Percentiles rank a stretch among this genome's conserved stretches.
phyloP scores from a whole-genome alignment of 1,284 basidiomycete genomes.

The Puccinia brachypodii region DNA sequence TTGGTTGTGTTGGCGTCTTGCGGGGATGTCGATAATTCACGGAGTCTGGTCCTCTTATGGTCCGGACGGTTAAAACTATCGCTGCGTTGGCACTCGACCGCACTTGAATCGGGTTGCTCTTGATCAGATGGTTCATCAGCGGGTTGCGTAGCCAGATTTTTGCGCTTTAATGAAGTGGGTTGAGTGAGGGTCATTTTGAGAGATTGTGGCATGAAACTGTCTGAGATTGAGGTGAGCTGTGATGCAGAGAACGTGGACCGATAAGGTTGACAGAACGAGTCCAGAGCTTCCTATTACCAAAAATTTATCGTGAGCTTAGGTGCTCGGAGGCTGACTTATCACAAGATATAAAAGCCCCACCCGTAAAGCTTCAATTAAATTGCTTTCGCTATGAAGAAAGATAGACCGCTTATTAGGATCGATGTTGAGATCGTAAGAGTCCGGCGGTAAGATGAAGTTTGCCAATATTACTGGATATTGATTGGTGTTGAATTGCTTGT shows the following conservation, averaged over 20 bases:
- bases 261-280: slow-evolving; percentile 66
- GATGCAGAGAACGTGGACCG: slow-evolving; percentile 66
- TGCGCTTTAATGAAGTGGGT: slow-evolving; percentile 28
- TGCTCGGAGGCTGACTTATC: slow-evolving; percentile 3
- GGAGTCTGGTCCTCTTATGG: background rate
- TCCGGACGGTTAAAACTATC: background rate
- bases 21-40: background rate
- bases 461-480: slow-evolving; percentile 81
- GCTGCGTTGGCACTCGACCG: background rate
- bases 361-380: slow-evolving; percentile 75
- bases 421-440: slow-evolving; percentile 89
- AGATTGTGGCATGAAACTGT: background rate
- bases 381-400: slow-evolving; percentile 82
- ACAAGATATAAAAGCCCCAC: slow-evolving; percentile 59
- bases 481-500: slow-evolving; percentile 76
- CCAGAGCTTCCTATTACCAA: slow-evolving; percentile 62
- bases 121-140: background rate
- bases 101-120: background rate
- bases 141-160: background rate
- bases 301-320: background rate
- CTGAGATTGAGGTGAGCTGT: slow-evolving; percentile 19
- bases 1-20: background rate
- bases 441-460: slow-evolving; percentile 77
- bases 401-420: slow-evolving; percentile 96
- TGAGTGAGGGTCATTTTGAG: slow-evolving; percentile 25